Percentiles rank a stretch among this genome's conserved stretches.
Evolutionary conservation across 2,329 filamentous ascomycete genomes (phyloP).

Genomic region (Neurospora crassa): DNA sequence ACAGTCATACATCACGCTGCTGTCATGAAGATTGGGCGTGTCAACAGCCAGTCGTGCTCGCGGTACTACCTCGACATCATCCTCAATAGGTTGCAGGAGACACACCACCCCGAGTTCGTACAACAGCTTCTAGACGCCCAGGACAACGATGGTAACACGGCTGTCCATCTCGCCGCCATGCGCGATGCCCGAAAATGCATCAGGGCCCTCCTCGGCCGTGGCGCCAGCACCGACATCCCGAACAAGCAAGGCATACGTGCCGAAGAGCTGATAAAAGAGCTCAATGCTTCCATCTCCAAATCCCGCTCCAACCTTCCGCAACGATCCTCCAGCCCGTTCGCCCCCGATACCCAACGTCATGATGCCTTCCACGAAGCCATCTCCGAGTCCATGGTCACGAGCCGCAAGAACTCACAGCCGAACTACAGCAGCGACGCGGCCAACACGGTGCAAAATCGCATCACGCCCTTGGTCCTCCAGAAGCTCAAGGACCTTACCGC

Average conservation of each 20-base stretch:
- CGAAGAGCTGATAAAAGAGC: slow-evolving; percentile 69
- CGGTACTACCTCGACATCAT: slow-evolving; percentile 91
- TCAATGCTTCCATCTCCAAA: slow-evolving; percentile 56
- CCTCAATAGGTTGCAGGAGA: slow-evolving; percentile 75
- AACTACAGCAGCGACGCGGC: slow-evolving; percentile 55
- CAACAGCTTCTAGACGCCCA: slow-evolving; percentile 71
- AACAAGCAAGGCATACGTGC: slow-evolving; percentile 78
- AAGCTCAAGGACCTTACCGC: slow-evolving; percentile 62
- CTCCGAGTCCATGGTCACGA: slow-evolving; percentile 23
- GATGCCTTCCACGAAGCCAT: slow-evolving; percentile 43
- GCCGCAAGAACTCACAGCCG: slow-evolving; percentile 24
- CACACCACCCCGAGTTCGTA: slow-evolving; percentile 64
- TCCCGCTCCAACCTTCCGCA: slow-evolving; percentile 52
- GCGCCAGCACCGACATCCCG: slow-evolving; percentile 71
- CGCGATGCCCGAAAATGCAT: slow-evolving; percentile 85
- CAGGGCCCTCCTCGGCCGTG: slow-evolving; percentile 66
- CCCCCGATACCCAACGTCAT: slow-evolving; percentile 48
- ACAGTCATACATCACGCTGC: slow-evolving; percentile 94
- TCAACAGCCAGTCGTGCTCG: slow-evolving; percentile 77
- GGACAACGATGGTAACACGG: slow-evolving; percentile 83
- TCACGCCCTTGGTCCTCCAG: slow-evolving; percentile 59
- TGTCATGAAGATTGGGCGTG: slow-evolving; percentile 71
- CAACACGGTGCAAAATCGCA: slow-evolving; percentile 58
- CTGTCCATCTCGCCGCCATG: slow-evolving; percentile 64
- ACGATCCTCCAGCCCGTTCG: slow-evolving; percentile 66